Evolutionary conservation across 2,329 filamentous ascomycete species (phyloP).

Genomic region (Aspergillus melleus): DNA sequence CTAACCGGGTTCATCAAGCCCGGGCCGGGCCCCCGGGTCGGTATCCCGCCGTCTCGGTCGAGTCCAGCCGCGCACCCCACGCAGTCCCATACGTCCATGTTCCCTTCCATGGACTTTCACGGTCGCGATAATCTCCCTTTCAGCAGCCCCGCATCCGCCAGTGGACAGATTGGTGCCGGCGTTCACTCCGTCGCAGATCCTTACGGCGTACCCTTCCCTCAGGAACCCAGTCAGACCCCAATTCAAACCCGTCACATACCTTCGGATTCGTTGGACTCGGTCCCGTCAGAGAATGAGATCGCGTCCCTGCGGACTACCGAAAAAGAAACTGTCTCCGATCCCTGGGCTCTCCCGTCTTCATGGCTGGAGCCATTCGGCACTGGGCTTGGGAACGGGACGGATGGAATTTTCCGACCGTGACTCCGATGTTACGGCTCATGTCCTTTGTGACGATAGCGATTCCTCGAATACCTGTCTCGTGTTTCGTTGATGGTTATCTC

Average conservation of each 20-base stretch:
- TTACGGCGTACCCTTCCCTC: neutral
- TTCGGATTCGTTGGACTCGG: neutral
- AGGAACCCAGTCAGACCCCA: neutral
- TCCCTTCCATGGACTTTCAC: neutral
- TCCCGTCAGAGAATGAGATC: neutral
- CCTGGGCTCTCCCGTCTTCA: neutral
- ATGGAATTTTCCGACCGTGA: neutral
- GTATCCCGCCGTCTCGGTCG: neutral
- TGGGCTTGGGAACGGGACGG: neutral
- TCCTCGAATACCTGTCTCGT: neutral
- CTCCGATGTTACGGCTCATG: neutral
- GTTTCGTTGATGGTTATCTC: neutral
- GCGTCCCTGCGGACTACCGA: neutral
- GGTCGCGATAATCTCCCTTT: neutral
- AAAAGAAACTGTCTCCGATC: neutral
- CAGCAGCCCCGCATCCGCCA: neutral
- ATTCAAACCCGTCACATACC: neutral
- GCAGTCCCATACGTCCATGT: neutral
- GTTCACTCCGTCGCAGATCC: neutral
- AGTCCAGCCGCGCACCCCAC: neutral
- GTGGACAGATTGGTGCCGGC: neutral
- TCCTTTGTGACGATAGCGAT: neutral
- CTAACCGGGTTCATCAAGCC: neutral
- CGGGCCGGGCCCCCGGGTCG: neutral
- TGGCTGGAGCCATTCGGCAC: neutral